Evolutionary conservation across 495 filamentous ascomycete genomes (phyloP), one percentile per base, ranked within the genome.

Genomic region (Lasiosphaeria miniovina): DNA sequence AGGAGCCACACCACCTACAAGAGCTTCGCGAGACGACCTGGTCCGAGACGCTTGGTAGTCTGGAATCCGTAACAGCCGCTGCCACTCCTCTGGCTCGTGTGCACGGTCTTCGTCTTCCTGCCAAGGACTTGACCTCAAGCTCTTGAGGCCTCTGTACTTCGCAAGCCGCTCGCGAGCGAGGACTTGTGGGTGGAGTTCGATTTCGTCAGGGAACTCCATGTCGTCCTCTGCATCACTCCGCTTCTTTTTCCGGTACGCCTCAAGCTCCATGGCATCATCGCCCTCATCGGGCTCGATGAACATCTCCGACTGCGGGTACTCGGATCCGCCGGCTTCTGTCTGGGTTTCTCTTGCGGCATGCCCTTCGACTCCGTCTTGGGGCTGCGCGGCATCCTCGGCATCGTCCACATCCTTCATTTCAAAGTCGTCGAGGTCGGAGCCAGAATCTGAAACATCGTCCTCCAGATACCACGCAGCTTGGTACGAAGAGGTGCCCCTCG

Each of bases 131-230:
- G 89, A 88, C 61, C 90, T 86, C 57, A 98, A 68, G 68, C 86
- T 95, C 80, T 96, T 98, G 55, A 98, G 74, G 15, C 94, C 94
- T 68, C 94, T 77, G 74, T 95, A 98, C 53, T 89, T 83, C 12
- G 88, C 83, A 50, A 98, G 76, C 4, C 94, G 82, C 73, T 98
- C 94, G 46, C 90, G 77, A 3, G 93, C 94, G 45, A 90, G 79
- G 2, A 93, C 91, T 53, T 93, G 86, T 0, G 95, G 94, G 63
- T 88, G 90, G 46, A 98, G 80, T 71, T 98, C 94, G 65, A 98
- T 93, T 72, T 98, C 94, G 60, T 98, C 94, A 4, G 94, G 94
- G 75, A 98, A 98, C 65, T 97, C 93, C 15, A 88, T 82, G 68
- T 98, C 93, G 31, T 98, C 93, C 55, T 90, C 79, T 24, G 86